Percentiles rank a stretch among this genome's conserved stretches.
phyloP scores from a whole-genome alignment of 78 protist species.

The Acrasis kona region DNA sequence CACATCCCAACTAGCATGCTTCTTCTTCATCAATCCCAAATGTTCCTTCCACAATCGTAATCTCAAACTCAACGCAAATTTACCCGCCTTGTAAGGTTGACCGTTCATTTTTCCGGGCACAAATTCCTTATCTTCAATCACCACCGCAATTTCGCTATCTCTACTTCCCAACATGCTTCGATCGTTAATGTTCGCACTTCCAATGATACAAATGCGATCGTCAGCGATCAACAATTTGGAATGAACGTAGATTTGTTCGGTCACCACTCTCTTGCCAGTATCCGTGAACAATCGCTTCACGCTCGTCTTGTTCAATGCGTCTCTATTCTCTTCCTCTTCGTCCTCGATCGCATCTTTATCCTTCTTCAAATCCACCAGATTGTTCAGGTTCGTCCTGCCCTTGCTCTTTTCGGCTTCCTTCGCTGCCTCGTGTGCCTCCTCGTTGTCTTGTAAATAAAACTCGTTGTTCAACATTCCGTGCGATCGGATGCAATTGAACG shows the following conservation, averaged over 20 bases:
- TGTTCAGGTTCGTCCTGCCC: too few relatives aligned
- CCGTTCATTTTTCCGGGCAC: constrained; percentile 8
- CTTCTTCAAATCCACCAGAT: too few relatives aligned
- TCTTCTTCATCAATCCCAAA: background rate
- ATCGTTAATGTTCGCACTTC: constrained; percentile 76
- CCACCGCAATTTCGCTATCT: background rate
- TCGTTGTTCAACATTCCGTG: too few relatives aligned
- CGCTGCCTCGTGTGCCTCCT: too few relatives aligned
- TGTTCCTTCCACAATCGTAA: constrained; percentile 23
- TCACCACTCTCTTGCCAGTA: background rate
- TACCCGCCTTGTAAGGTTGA: background rate
- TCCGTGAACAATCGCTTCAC: too few relatives aligned
- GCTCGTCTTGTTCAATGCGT: too few relatives aligned
- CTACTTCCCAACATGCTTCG: background rate
- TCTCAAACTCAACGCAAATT: constrained; percentile 8
- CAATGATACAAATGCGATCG: constrained; percentile 54
- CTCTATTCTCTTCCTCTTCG: too few relatives aligned
- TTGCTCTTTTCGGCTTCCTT: too few relatives aligned
- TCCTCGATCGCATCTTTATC: too few relatives aligned
- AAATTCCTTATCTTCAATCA: background rate
- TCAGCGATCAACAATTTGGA: constrained; percentile 75
- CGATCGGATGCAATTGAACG: background rate
- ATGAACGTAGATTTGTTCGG: constrained; percentile 72
- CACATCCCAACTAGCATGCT: too few relatives aligned
- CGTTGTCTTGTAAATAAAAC: too few relatives aligned